phyloP scores from a whole-genome alignment of 345 rosid species.

The Salix arbutifolia region DNA sequence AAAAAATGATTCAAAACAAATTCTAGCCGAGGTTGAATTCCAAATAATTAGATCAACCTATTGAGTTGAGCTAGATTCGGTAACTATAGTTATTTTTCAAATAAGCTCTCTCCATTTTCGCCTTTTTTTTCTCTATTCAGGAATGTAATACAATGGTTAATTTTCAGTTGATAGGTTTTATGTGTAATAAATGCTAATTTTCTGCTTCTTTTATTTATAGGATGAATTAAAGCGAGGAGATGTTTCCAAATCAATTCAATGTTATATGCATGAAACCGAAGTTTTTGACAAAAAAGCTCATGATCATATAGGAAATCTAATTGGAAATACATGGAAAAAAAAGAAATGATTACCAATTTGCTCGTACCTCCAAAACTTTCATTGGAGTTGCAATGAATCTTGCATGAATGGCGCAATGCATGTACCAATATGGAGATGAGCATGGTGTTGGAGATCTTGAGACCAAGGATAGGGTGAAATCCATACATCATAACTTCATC shows the following conservation, averaged over 20 bases:
- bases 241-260: constrained; percentile 30
- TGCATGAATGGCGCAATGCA: constrained; percentile 5
- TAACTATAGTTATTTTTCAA: too few species aligned
- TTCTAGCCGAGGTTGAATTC: fast-evolving
- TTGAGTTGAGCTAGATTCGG: too few species aligned
- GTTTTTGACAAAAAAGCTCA: constrained; percentile 27
- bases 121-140: too few species aligned
- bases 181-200: neutral
- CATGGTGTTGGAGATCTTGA: too few species aligned
- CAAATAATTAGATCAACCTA: too few species aligned
- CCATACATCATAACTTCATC: fast-evolving
- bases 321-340: constrained; percentile 35
- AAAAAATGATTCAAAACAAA: too few species aligned
- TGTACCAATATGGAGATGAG: too few species aligned
- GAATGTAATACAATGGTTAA: neutral
- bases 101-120: too few species aligned
- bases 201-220: neutral
- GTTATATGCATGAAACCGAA: constrained; percentile 34
- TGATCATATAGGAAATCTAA: constrained; percentile 14
- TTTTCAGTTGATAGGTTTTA: neutral
- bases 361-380: too few species aligned
- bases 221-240: constrained; percentile 31
- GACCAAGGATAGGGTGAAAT: too few species aligned
- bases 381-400: too few species aligned
- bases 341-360: constrained; percentile 21